Percentiles rank a stretch among this genome's conserved stretches.
Evolutionary conservation across 1,139 yeast genomes (phyloP).

Genomic region (Citeromyces siamensis): DNA sequence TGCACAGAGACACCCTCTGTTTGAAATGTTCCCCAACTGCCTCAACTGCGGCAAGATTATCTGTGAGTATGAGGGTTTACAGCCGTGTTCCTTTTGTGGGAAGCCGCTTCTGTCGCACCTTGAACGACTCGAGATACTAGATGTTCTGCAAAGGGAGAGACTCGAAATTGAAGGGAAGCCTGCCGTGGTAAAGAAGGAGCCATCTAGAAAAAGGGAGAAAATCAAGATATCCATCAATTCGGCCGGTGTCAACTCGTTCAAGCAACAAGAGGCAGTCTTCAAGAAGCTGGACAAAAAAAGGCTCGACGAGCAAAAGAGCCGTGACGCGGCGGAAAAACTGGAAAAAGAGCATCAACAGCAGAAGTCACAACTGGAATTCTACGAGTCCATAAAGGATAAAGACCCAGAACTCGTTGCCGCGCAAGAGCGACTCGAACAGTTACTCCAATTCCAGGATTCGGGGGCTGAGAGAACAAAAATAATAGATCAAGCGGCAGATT

Average conservation of each 20-base stretch:
- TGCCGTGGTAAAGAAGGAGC: slow-evolving; percentile 6
- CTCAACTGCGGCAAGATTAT: slow-evolving; percentile 89
- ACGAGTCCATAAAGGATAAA: slow-evolving; percentile 20
- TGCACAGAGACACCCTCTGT: slow-evolving; percentile 78
- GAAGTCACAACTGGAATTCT: slow-evolving; percentile 25
- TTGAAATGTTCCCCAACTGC: slow-evolving; percentile 89
- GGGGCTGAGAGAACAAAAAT: slow-evolving; percentile 86
- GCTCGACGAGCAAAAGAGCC: slow-evolving; percentile 21
- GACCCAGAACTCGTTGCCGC: slow-evolving; percentile 55
- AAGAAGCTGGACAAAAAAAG: slow-evolving; percentile 30
- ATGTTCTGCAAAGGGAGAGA: slow-evolving; percentile 37
- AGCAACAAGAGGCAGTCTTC: slow-evolving; percentile 54
- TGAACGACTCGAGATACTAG: slow-evolving; percentile 49
- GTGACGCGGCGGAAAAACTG: slow-evolving; percentile 22
- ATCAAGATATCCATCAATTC: slow-evolving; percentile 41
- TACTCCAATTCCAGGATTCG: slow-evolving; percentile 72
- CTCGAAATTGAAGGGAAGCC: slow-evolving; percentile 21
- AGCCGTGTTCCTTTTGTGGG: slow-evolving; percentile 83
- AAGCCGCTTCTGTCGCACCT: slow-evolving; percentile 44
- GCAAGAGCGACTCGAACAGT: slow-evolving; percentile 55
- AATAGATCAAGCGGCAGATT: slow-evolving; percentile 90
- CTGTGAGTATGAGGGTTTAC: slow-evolving; percentile 77
- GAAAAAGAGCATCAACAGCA: slow-evolving; percentile 27
- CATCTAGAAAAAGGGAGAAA: slow-evolving; percentile 22
- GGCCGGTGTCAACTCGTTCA: slow-evolving; percentile 52